These are phyloP conservation scores for Lactifluus echinatus DNA, from an alignment of 768 basidiomycete genomes.

Conservation along the genomic window DNA sequence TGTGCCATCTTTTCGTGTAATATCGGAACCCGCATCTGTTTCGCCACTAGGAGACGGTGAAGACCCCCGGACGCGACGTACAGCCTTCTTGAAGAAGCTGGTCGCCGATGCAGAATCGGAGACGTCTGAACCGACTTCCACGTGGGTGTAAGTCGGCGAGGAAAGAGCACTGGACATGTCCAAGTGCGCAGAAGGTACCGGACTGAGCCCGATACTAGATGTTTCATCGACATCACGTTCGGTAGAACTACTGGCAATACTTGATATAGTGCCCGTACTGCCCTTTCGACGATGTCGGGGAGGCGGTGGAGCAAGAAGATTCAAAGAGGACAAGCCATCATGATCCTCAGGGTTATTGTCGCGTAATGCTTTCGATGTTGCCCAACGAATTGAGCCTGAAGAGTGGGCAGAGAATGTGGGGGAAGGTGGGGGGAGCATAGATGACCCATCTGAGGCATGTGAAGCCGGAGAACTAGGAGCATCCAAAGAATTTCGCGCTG, in stretches of 20 bases:
- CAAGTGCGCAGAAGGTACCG: constrained; percentile 24
- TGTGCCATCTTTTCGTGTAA: constrained; percentile 16
- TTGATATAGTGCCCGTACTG: constrained; percentile 49
- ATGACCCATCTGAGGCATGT: constrained; percentile 32
- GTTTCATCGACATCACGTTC: constrained; percentile 24
- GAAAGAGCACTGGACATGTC: constrained; percentile 29
- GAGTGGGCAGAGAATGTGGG: constrained; percentile 56
- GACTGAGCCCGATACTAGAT: constrained; percentile 17
- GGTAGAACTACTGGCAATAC: constrained; percentile 41
- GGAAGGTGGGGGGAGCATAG: constrained; percentile 50
- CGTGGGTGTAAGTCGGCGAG: constrained; percentile 32
- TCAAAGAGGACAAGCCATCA: constrained; percentile 43
- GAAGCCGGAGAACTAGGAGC: constrained; percentile 25
- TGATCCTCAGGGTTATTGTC: constrained; percentile 58
- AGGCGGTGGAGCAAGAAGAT: constrained; percentile 36
- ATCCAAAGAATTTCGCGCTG: constrained; percentile 27
- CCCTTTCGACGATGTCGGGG: constrained; percentile 42
- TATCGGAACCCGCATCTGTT: constrained; percentile 1
- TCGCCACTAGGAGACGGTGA: constrained; percentile 20
- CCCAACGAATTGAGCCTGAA: constrained; percentile 53
- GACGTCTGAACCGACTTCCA: constrained; percentile 30
- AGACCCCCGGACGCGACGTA: constrained; percentile 1
- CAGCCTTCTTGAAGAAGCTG: constrained; percentile 16
- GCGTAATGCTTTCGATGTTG: constrained; percentile 47
- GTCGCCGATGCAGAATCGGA: constrained; percentile 23